Base-by-base conservation (phyloP, 1,284 basidiomycete species). In the Inonotus obliquus region DNA sequence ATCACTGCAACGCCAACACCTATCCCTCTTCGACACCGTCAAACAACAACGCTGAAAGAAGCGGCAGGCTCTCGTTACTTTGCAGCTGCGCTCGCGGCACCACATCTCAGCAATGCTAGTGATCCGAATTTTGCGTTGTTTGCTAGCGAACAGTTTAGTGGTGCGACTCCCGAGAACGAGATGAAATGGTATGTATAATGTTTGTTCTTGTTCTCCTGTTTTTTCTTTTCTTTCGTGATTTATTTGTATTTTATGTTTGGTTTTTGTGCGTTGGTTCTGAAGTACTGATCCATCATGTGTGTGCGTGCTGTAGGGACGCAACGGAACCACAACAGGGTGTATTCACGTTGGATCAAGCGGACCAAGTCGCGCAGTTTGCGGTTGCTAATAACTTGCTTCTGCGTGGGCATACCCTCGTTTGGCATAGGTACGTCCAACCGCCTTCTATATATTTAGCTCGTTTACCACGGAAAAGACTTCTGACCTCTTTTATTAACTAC, bases 381-480 rank as follows among this genome's bases (percentile, higher is more conserved):
- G 72, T 77, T 61, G 65, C 68, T 13, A 79, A 80, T 47, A 72
- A 74, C 4, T 76, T 80, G 65, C 68, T 78, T 6, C 61, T 81
- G 5, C 70, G 80, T 65, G 80, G 78, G 70, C 81, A 81, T 68
- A 80, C 77, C 65, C 80, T 79, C 63, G 81, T 83, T 44, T 84
- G 83, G 83, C 75, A 84, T 67, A 79, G 75, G 61, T 81, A 84
- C 66, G 73, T 83, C n/a, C n/a, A n/a, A n/a, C n/a, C n/a, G n/a
- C n/a, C n/a, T n/a, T n/a, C n/a, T n/a, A n/a, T n/a, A n/a, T n/a
- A n/a, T n/a, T n/a, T n/a, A n/a, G n/a, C n/a, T n/a, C n/a, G n/a
- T n/a, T n/a, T n/a, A n/a, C n/a, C n/a, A n/a, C n/a, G n/a, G n/a
- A n/a, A n/a, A n/a, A n/a, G n/a, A n/a, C n/a, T n/a, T n/a, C n/a